Conservation (phyloP, 1,284 basidiomycete genomes). For the Dichomitus squalens region DNA sequence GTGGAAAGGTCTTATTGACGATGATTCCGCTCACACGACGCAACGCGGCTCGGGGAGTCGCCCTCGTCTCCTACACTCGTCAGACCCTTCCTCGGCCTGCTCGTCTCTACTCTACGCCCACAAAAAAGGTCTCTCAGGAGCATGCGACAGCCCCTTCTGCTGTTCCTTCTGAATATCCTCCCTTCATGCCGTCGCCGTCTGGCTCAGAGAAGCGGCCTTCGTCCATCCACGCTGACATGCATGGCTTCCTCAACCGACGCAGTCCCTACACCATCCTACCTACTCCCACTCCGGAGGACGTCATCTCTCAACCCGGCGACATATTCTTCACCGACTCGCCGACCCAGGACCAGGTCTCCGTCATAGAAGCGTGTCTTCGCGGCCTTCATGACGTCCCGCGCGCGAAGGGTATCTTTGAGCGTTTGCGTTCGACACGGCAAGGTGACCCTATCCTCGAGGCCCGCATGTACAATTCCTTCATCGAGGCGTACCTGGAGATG, state of each 20-base stretch:
- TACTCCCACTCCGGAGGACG: slow-evolving; percentile 56
- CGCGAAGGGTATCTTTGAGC: slow-evolving; percentile 68
- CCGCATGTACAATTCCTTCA: slow-evolving; percentile 54
- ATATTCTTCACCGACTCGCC: slow-evolving; percentile 65
- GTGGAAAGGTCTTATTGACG: neutral
- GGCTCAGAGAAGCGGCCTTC: neutral
- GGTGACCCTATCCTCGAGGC: slow-evolving; percentile 41
- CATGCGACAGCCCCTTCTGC: slow-evolving; percentile 43
- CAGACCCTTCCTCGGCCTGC: slow-evolving; percentile 68
- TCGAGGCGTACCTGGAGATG: slow-evolving; percentile 66
- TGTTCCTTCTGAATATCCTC: slow-evolving; percentile 40
- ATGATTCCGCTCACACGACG: slow-evolving; percentile 40
- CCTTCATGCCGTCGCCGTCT: slow-evolving; percentile 37
- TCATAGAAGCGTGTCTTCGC: slow-evolving; percentile 81
- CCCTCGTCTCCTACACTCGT: slow-evolving; percentile 64
- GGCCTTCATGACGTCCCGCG: slow-evolving; percentile 72
- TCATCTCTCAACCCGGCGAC: slow-evolving; percentile 43
- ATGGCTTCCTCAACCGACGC: slow-evolving; percentile 50
- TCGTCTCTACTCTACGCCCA: slow-evolving; percentile 64
- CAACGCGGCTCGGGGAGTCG: slow-evolving; percentile 44
- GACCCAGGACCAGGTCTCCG: slow-evolving; percentile 68
- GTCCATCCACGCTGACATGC: slow-evolving; percentile 35
- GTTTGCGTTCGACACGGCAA: slow-evolving; percentile 43
- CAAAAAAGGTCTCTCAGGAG: slow-evolving; percentile 54
- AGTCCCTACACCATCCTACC: slow-evolving; percentile 61